These are phyloP conservation scores for Fusarium verticillioides DNA, from an alignment of 2,329 filamentous ascomycete species.

Conservation along the genomic window DNA sequence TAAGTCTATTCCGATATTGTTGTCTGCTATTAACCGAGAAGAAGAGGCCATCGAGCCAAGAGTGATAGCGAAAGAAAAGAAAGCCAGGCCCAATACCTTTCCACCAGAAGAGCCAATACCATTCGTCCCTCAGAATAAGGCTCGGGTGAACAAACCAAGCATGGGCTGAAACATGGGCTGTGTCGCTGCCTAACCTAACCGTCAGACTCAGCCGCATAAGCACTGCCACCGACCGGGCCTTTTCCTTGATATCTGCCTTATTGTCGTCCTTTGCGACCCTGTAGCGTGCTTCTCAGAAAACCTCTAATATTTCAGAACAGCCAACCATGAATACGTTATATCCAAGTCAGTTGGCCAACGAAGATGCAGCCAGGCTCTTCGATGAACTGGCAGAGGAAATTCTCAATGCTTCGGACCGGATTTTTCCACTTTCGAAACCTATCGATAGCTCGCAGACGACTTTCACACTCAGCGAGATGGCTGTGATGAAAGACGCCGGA, in stretches of 20 bases:
- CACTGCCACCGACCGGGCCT: not conserved
- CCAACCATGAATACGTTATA: accelerated
- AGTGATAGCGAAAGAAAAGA: too few relatives aligned
- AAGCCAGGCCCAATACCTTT: too few relatives aligned
- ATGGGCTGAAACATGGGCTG: not conserved
- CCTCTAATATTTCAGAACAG: accelerated
- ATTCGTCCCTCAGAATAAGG: not conserved
- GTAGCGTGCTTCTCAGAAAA: not conserved
- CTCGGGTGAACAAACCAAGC: accelerated
- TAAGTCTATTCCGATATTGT: too few relatives aligned
- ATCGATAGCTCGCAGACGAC: accelerated
- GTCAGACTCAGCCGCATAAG: not conserved
- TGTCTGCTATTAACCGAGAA: too few relatives aligned
- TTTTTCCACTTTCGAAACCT: accelerated
- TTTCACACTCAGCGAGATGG: accelerated
- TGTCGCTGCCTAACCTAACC: not conserved
- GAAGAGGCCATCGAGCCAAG: too few relatives aligned
- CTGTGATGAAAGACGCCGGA: accelerated
- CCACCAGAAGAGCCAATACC: too few relatives aligned
- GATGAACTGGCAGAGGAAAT: not conserved
- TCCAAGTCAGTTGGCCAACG: accelerated
- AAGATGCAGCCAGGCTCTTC: accelerated
- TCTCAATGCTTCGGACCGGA: accelerated
- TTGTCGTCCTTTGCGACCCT: accelerated
- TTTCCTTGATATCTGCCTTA: not conserved